Conservation (phyloP, 2,329 filamentous ascomycete species). For the Coleophoma crateriformis region DNA sequence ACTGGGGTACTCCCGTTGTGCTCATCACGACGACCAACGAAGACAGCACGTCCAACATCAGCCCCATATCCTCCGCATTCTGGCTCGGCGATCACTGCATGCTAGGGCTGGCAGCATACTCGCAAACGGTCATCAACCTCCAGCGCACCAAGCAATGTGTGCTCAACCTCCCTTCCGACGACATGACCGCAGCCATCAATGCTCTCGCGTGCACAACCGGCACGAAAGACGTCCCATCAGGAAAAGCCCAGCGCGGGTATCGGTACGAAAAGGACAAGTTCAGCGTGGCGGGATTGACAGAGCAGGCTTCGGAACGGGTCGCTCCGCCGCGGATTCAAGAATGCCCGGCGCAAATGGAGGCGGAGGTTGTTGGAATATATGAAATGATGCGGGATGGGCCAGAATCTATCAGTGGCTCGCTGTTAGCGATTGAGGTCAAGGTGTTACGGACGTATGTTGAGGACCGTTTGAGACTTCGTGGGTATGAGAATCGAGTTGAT, state of each 20-base stretch:
- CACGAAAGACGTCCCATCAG: not conserved
- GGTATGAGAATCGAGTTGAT: conserved; percentile 33
- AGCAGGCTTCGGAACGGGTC: conserved; percentile 27
- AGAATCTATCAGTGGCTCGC: conserved; percentile 18
- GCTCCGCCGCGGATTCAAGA: conserved; percentile 29
- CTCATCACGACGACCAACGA: conserved; percentile 34
- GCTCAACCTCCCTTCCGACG: conserved; percentile 34
- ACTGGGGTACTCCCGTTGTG: conserved; percentile 35
- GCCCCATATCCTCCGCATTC: conserved; percentile 37
- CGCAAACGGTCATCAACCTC: conserved; percentile 34
- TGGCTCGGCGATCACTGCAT: conserved; percentile 38
- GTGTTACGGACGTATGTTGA: conserved; percentile 30
- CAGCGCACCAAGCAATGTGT: conserved; percentile 35
- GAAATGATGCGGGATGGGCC: conserved; percentile 27
- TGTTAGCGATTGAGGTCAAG: conserved; percentile 29
- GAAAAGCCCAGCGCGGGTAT: conserved; percentile 11
- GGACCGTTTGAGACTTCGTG: conserved; percentile 27
- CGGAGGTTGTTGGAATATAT: conserved; percentile 27
- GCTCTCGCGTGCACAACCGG: conserved; percentile 10
- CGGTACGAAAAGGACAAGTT: conserved; percentile 34
- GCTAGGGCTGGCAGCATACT: conserved; percentile 30
- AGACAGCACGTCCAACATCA: conserved; percentile 35
- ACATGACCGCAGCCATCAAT: conserved; percentile 28
- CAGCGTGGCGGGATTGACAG: conserved; percentile 26
- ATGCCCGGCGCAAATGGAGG: conserved; percentile 38